These are phyloP conservation scores for Cocos nucifera DNA, from an alignment of 176 grass and related monocot genomes.

Conservation along the genomic window DNA sequence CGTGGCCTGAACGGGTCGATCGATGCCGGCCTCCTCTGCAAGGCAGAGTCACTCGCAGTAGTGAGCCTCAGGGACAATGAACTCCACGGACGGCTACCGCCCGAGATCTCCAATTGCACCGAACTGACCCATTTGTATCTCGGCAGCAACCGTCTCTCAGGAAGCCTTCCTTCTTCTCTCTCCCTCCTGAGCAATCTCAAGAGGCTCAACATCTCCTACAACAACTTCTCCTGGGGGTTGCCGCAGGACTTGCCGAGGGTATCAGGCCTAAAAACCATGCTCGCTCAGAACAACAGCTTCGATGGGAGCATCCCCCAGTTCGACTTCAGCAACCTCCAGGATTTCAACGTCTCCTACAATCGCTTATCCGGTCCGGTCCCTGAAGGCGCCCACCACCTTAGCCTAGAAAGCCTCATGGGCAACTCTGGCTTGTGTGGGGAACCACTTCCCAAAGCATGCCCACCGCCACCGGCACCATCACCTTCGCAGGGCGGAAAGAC, in stretches of 20 bases:
- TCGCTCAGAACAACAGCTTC: conserved; percentile 30
- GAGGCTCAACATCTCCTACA: conserved; percentile 22
- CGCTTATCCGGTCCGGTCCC: conserved; percentile 35
- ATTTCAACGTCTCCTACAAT: conserved; percentile 38
- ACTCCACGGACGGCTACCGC: conserved; percentile 24
- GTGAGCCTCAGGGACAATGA: conserved; percentile 18
- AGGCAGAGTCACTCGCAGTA: conserved; percentile 1
- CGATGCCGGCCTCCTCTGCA: conserved; percentile 30
- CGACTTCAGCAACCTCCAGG: not conserved
- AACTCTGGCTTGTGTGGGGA: conserved; percentile 37
- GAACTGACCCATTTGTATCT: conserved; percentile 13
- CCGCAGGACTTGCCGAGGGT: conserved; percentile 23
- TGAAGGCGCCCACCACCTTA: not conserved
- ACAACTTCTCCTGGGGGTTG: conserved; percentile 45
- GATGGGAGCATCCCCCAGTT: conserved; percentile 35
- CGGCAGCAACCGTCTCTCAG: conserved; percentile 25
- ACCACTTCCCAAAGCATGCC: not conserved
- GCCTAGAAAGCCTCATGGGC: not conserved
- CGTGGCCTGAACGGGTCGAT: conserved; percentile 22
- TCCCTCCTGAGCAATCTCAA: not conserved
- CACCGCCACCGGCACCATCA: not conserved
- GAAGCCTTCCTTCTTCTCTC: conserved; percentile 27
- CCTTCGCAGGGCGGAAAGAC: not conserved
- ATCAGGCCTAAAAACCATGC: not conserved
- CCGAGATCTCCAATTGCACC: conserved; percentile 16